Conservation (phyloP, 768 basidiomycete species). For the Termitomyces sp. region DNA sequence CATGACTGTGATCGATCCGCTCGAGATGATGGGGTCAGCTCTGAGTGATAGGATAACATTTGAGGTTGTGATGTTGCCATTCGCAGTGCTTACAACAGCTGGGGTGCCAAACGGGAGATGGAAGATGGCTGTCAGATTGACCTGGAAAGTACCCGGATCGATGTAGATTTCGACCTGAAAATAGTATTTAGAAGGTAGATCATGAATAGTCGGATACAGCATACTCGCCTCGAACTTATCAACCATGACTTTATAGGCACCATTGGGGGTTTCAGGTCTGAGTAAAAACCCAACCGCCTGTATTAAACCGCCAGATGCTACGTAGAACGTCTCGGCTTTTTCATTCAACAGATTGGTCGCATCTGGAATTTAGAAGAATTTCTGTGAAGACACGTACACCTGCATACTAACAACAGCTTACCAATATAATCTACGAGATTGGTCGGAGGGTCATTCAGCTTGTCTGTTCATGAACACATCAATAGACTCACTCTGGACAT, state of each 20-base stretch:
- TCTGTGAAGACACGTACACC: neutral
- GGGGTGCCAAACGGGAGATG: neutral
- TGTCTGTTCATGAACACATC: no score
- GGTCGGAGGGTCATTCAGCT: neutral
- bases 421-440: neutral
- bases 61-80: neutral
- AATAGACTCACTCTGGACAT: neutral
- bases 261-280: neutral
- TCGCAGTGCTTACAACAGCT: neutral
- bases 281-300: neutral
- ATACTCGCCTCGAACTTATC: neutral
- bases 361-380: neutral
- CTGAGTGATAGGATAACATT: neutral
- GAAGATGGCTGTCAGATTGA: neutral
- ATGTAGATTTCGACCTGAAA: neutral
- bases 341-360: neutral
- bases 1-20: neutral
- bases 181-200: neutral
- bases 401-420: neutral
- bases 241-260: neutral
- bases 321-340: neutral
- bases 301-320: neutral
- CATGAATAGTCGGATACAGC: neutral
- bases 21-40: neutral
- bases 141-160: neutral